Evolutionary conservation across 257 asterid genomes (phyloP), one percentile per base, ranked within the genome.

Genomic region (Fraxinus quadrangulata): DNA sequence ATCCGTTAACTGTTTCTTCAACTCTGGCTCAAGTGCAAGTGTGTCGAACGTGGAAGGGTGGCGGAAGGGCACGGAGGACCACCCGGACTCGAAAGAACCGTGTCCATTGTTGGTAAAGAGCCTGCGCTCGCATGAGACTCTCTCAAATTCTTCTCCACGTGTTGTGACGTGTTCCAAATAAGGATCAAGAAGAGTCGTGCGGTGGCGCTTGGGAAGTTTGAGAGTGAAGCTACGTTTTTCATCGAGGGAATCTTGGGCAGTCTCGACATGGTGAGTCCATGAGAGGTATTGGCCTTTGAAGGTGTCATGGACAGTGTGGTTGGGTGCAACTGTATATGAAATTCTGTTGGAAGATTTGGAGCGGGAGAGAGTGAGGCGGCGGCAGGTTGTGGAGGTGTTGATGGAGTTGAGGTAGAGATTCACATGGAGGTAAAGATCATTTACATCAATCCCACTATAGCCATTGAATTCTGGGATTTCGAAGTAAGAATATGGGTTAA

Each of bases 11-110:
- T 75, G 88, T 6, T 66, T 75, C 24, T 84, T 89, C 75, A 83
- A 24, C 21, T 87, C 94, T 0, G 86, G 88, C 77, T 89, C 89
- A 17, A 89, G 87, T 0, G 94, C 92, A 0, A 89, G 85, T 2
- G 90, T 87, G 2, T 87, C 86, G 23, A 89, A 87, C 3, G 94
- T 87, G 37, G 90, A 80, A 0, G 92, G 92, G 61, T 89, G 94
- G 9, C 85, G 86, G 74, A 89, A 87, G 39, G 90, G 88, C 2
- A 87, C 88, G 3, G 89, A 84, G 17, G 89, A 84, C 91, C 91
- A 89, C 0, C 88, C 88, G 6, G 89, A 84, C 47, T 85, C 90
- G n/a, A 70, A 85, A 2, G 90, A 77, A 7, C 89, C 89, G 13
- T 73, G 81, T 14, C 88, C 91, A 30, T 84, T 83, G 80, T 87